A percentile compares a stretch with the other conserved stretches of the same genome.
Conservation (phyloP, 2,329 filamentous ascomycete genomes). For the Thielaviopsis euricoi region DNA sequence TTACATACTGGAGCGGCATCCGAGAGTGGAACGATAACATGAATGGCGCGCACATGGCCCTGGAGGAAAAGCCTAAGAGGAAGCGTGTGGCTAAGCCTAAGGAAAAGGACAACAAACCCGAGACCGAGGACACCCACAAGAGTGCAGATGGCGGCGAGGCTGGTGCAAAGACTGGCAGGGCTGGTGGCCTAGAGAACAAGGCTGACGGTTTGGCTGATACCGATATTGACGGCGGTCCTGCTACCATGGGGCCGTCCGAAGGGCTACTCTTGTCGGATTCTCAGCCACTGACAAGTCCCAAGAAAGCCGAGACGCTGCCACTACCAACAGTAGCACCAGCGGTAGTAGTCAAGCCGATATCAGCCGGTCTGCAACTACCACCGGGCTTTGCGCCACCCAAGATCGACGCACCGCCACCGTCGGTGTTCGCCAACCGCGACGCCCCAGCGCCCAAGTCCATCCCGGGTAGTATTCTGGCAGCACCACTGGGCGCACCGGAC, state of each 20-base stretch:
- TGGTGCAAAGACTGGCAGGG: neutral
- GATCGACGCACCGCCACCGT: slow-evolving; percentile 7
- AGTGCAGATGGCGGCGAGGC: slow-evolving; percentile 1
- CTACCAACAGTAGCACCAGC: neutral
- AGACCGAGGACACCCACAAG: slow-evolving; percentile 12
- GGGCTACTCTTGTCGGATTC: neutral
- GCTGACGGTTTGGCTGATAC: neutral
- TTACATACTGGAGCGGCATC: slow-evolving; percentile 87
- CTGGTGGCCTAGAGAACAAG: neutral
- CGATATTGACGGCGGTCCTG: slow-evolving; percentile 4
- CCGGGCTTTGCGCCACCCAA: slow-evolving; percentile 9
- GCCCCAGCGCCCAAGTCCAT: slow-evolving; percentile 1
- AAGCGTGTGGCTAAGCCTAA: slow-evolving; percentile 29
- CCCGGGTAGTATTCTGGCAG: slow-evolving; percentile 20
- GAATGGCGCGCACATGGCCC: slow-evolving; percentile 47
- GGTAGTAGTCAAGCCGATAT: neutral
- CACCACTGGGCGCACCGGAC: slow-evolving; percentile 16
- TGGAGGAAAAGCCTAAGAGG: slow-evolving; percentile 42
- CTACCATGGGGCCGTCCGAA: neutral
- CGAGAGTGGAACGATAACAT: slow-evolving; percentile 63
- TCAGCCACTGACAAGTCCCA: neutral
- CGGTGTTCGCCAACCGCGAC: neutral
- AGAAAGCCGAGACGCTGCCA: neutral
- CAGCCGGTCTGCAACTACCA: slow-evolving; percentile 8
- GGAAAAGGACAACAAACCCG: slow-evolving; percentile 17